Evolutionary conservation across 441 rosid species (phyloP), one percentile per base, ranked within the genome.

Genomic region (Adansonia gregorii): DNA sequence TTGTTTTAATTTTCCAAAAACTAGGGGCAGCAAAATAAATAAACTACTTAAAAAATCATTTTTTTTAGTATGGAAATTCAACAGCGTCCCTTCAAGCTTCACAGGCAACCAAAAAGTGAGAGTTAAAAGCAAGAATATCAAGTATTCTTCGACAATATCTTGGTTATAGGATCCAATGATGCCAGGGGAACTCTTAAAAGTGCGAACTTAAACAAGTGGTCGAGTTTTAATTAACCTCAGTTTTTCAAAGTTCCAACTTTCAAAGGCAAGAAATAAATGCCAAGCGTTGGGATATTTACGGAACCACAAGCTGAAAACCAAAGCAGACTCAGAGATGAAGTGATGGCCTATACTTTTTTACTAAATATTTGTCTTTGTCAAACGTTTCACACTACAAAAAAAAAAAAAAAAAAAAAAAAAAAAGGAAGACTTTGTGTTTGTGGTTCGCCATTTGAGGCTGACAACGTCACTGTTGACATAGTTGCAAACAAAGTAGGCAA

Each of bases 231-330:
- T 1, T 3, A n/a, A 15, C 1, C 10, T 8, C 2, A 20, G 63
- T 8, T 20, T 20, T 20, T 24, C 31, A 20, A 58, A 58, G 12
- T 8, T 20, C 63, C 63, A 58, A n/a, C 7, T 8, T n/a, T n/a
- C 27, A 24, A 24, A 24, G 27, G 27, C 27, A 24, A 20, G 63
- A 19, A 56, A 19, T 27, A 55, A 55, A 55, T 20, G 0, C 22
- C 9, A 65, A 10, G 55, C 3, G 14, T 8, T 7, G 39, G 31
- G 73, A 59, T 51, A 70, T 24, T 76, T 48, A 76, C 68, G 74
- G 19, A 65, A 72, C 17, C 20, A 73, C 74, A 68, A 46, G n/a
- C 60, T 55, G 19, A 17, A 58, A 55, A 6, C 9, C 19, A 68
- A 22, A 7, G 24, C 10, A 56, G 43, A 60, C n/a, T 58, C 67